Base-by-base conservation (phyloP, 108 stramenopile genomes). In the Stephanodiscus triporus region DNA sequence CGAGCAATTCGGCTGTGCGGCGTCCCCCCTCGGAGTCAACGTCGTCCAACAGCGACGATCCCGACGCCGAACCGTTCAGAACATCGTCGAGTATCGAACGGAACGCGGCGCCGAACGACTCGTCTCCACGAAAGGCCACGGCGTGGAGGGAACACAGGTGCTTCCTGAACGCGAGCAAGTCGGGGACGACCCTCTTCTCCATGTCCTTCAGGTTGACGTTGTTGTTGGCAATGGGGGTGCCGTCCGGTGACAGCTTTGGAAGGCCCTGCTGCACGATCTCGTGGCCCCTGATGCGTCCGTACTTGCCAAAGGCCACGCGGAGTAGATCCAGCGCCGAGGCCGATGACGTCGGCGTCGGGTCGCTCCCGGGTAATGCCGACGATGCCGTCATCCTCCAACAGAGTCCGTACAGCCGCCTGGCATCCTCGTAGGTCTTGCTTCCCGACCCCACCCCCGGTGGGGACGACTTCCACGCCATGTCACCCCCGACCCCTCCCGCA, bases 11-110 rank as follows among this genome's bases (percentile, higher is more conserved):
- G 34, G 98, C 96, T 34, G 91, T 81, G 19, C 82, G 62, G 30
- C 76, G 83, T 73, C 84, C 86, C 37, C 82, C 82, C 40, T 84
- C 79, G 7, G 56, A 68, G 53, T 72, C 60, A 20, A 27, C 30
- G 10, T 74, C 73, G 22, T 36, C 27, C n/a, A 74, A 24, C 16
- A 63, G 30, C 9, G 76, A 59, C 36, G 71, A 20, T 19, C 72
- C 76, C 10, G 48, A 38, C 6, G 63, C 48, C 47, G 71, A 42
- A 22, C 72, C 76, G 68, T 97, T 97, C 50, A 95, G 54, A 7
- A 94, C 92, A 66, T 86, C 86, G 49, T 97, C 97, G 78, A 96
- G 94, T 9, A 94, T 89, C 29, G 84, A 82, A 63, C 92, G 90
- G 63, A 98, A 77, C 42, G 79, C 75, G 47, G 79, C 67, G 1